Conservation (phyloP, 306 rosid genomes). For the Cicer yamashitae region DNA sequence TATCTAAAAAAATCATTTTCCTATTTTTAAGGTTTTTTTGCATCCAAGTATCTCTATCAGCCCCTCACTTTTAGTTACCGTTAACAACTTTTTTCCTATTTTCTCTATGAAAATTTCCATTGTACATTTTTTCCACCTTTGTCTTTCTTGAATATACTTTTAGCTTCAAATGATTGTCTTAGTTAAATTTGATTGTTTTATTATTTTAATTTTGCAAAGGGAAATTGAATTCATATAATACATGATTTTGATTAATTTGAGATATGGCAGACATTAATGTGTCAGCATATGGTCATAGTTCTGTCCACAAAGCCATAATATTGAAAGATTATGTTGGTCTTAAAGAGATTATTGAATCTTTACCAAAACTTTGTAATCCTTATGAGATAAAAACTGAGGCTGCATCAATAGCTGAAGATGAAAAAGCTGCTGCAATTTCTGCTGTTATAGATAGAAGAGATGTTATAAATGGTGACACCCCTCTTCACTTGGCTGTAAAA, state of each 20-base stretch:
- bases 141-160: constrained; percentile 9
- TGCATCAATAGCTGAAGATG: constrained; percentile 77
- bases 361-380: constrained; percentile 69
- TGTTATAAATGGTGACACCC: constrained; percentile 82
- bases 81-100: constrained; percentile 38
- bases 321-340: constrained; percentile 68
- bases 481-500: constrained; percentile 85
- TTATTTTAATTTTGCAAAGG: not conserved
- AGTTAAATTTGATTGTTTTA: constrained; percentile 16
- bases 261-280: constrained; percentile 71
- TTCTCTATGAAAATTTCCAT: constrained; percentile 42
- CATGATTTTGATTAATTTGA: constrained; percentile 43
- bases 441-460: constrained; percentile 73
- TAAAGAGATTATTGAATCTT: constrained; percentile 54
- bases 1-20: constrained; percentile 19
- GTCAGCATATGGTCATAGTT: constrained; percentile 73
- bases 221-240: constrained; percentile 48
- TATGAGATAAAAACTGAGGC: constrained; percentile 66
- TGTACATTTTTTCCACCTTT: constrained; percentile 6
- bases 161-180: constrained; percentile 40
- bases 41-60: constrained; percentile 6
- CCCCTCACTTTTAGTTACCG: constrained; percentile 42
- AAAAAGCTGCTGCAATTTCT: constrained; percentile 70
- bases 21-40: constrained; percentile 30
- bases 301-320: constrained; percentile 76